These are phyloP conservation scores for Tolypocladium guangdongense DNA, from an alignment of 2,329 filamentous ascomycete genomes.

Conservation along the genomic window DNA sequence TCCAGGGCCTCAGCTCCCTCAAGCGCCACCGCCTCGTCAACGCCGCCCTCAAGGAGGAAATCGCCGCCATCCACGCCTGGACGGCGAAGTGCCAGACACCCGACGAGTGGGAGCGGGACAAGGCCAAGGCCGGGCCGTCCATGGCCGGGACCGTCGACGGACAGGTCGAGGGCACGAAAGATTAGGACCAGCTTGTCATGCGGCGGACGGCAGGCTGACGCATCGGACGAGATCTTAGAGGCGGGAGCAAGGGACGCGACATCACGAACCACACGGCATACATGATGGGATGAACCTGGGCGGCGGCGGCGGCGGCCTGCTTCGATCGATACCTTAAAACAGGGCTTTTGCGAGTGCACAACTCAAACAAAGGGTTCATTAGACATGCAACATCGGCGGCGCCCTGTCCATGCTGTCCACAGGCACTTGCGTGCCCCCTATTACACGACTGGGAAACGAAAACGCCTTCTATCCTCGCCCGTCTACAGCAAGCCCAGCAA, in stretches of 20 bases:
- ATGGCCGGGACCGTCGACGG: slow-evolving; percentile 33
- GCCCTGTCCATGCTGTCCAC: neutral
- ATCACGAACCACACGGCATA: neutral
- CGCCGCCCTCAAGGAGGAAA: slow-evolving; percentile 71
- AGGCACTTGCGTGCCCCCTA: neutral
- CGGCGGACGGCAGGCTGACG: too few relatives aligned
- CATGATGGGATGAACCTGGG: neutral
- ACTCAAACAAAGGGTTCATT: neutral
- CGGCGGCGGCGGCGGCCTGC: neutral
- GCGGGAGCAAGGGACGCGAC: neutral
- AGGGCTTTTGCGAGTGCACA: neutral
- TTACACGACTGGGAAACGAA: neutral
- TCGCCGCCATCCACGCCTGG: slow-evolving; percentile 88
- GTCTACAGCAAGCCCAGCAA: slow-evolving; percentile 34
- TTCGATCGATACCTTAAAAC: neutral
- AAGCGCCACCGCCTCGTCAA: slow-evolving; percentile 84
- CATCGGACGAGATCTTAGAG: neutral
- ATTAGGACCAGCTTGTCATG: neutral
- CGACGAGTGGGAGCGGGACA: slow-evolving; percentile 71
- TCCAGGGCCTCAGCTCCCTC: slow-evolving; percentile 62
- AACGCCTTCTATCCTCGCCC: neutral
- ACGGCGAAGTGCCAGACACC: slow-evolving; percentile 88
- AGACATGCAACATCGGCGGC: neutral
- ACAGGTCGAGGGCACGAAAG: slow-evolving; percentile 24
- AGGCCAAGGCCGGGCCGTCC: slow-evolving; percentile 25